These are phyloP conservation scores for Trypanosoma melophagium DNA, from an alignment of 208 protist species.

Conservation along the genomic window DNA sequence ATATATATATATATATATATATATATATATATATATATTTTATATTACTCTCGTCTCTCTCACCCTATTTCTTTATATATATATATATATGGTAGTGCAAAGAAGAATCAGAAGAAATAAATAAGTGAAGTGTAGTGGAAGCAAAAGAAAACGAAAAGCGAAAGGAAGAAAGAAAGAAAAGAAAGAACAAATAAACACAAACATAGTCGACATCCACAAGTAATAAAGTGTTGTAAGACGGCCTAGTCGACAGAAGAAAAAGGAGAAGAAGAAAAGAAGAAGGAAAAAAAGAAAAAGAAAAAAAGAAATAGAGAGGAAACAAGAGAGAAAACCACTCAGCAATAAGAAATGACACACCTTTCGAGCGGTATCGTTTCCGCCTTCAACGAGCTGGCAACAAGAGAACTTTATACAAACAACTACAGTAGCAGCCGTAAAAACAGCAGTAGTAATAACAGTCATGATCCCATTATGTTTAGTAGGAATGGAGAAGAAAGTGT, in stretches of 20 bases:
- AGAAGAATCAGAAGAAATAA: constrained; percentile 4
- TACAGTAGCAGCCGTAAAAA: neutral
- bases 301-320: no score
- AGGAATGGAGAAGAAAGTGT: neutral
- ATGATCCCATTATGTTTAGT: neutral
- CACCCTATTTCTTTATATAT: no score
- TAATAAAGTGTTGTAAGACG: no score
- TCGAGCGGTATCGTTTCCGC: neutral
- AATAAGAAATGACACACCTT: constrained; percentile 19
- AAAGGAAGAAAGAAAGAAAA: neutral
- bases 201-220: neutral
- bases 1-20: no score
- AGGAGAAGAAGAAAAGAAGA: neutral
- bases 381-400: neutral
- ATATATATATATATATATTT: no score
- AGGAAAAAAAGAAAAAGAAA: constrained; percentile 2
- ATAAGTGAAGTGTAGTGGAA: neutral
- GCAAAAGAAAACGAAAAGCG: neutral
- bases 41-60: no score
- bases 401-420: neutral
- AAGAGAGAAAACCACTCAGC: neutral
- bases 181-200: constrained; percentile 10
- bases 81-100: neutral
- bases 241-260: neutral
- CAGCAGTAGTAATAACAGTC: neutral